phyloP scores from a whole-genome alignment of 129 eudicot genomes.

The Solidago caesia region DNA sequence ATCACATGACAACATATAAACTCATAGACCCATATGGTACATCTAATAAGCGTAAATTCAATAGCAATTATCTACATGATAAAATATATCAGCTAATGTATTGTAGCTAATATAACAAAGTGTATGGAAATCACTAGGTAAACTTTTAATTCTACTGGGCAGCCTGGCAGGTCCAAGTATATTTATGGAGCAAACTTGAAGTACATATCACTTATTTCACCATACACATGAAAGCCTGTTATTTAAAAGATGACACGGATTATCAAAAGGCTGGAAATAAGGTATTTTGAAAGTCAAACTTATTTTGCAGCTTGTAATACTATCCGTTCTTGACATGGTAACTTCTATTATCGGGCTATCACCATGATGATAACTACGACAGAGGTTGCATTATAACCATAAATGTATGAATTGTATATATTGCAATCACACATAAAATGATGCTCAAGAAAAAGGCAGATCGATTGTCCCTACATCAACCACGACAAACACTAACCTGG shows the following conservation, averaged over 20 bases:
- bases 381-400: neutral
- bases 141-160: too few species aligned
- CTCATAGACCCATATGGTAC: neutral
- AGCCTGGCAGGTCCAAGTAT: too few species aligned
- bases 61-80: neutral
- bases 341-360: too few species aligned
- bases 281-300: too few species aligned
- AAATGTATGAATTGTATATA: neutral
- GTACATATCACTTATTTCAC: too few species aligned
- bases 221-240: too few species aligned
- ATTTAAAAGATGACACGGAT: too few species aligned
- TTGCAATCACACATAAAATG: slow-evolving; percentile 3
- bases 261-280: too few species aligned
- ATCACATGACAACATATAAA: neutral
- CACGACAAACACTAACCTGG: slow-evolving; percentile 44
- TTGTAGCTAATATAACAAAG: neutral
- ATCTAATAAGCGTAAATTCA: slow-evolving; percentile 1
- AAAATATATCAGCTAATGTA: neutral
- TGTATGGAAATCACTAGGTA: too few species aligned
- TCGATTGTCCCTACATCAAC: neutral
- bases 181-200: too few species aligned
- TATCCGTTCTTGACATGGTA: too few species aligned
- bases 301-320: too few species aligned
- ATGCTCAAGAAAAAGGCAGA: slow-evolving; percentile 9
- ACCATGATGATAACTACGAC: neutral